phyloP scores from a whole-genome alignment of 148 eudicot species.

The Vaccinium darrowii region DNA sequence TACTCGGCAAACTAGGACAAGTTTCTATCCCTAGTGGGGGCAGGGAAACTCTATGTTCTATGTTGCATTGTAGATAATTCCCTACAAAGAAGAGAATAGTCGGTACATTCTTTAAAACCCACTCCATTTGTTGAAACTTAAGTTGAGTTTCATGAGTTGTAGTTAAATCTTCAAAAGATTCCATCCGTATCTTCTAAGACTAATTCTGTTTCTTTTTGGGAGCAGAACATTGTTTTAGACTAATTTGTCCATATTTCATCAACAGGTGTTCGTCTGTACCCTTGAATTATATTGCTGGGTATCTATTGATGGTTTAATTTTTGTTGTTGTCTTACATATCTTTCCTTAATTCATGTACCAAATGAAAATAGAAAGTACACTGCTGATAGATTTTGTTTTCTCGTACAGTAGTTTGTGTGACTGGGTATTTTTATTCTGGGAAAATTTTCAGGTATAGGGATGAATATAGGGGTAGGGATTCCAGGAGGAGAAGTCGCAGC shows the following conservation, averaged over 20 bases:
- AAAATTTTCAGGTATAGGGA: conserved; percentile 44
- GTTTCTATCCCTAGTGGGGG: background rate
- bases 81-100: background rate
- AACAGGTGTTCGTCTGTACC: background rate
- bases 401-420: background rate
- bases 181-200: background rate
- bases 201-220: background rate
- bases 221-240: background rate
- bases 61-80: background rate
- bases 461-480: conserved; percentile 48
- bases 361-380: too few species aligned
- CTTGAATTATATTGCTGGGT: background rate
- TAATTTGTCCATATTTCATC: background rate
- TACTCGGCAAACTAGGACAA: background rate
- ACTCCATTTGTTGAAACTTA: background rate
- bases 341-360: background rate
- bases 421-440: background rate
- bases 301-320: background rate
- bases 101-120: background rate
- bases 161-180: background rate
- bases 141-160: background rate
- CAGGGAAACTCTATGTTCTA: background rate
- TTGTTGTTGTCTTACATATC: background rate
- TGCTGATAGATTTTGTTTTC: background rate
- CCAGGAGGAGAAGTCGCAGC: conserved; percentile 68